These are phyloP conservation scores for Cordyceps javanica DNA, from an alignment of 2,329 filamentous ascomycete genomes.

Conservation along the genomic window DNA sequence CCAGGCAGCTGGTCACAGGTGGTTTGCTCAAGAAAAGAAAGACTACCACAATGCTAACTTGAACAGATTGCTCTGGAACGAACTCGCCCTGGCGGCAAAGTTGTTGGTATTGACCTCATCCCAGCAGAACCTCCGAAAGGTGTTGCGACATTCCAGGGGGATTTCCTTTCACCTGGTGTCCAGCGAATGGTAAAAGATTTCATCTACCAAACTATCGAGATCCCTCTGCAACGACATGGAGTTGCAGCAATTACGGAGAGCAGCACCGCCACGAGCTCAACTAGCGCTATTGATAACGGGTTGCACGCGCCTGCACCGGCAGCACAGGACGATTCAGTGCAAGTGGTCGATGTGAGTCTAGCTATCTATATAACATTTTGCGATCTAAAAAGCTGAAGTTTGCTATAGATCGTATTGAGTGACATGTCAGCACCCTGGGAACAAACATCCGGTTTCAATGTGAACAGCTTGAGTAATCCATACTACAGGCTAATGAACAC, in stretches of 20 bases:
- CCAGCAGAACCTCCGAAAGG: slow-evolving; percentile 85
- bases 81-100: slow-evolving; percentile 68
- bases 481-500: slow-evolving; percentile 99
- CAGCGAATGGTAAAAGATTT: slow-evolving; percentile 71
- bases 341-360: slow-evolving; percentile 58
- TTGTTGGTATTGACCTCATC: slow-evolving; percentile 91
- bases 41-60: background rate
- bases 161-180: slow-evolving; percentile 75
- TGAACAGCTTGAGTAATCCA: slow-evolving; percentile 89
- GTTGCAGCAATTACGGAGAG: slow-evolving; percentile 16
- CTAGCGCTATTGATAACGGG: slow-evolving; percentile 63
- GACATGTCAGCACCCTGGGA: slow-evolving; percentile 99
- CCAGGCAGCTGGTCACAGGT: slow-evolving; percentile 68
- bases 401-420: slow-evolving; percentile 71
- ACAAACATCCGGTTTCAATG: slow-evolving; percentile 70
- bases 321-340: slow-evolving; percentile 22
- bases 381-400: slow-evolving; percentile 15
- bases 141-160: slow-evolving; percentile 90
- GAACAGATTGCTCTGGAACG: slow-evolving; percentile 70
- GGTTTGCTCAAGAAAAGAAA: slow-evolving; percentile 15
- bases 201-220: slow-evolving; percentile 46
- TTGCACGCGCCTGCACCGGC: slow-evolving; percentile 33
- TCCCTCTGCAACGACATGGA: slow-evolving; percentile 5
- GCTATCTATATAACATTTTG: background rate
- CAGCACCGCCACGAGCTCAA: slow-evolving; percentile 24